These are phyloP conservation scores for Fusarium heterosporum DNA, from an alignment of 2,329 filamentous ascomycete genomes.

Conservation along the genomic window DNA sequence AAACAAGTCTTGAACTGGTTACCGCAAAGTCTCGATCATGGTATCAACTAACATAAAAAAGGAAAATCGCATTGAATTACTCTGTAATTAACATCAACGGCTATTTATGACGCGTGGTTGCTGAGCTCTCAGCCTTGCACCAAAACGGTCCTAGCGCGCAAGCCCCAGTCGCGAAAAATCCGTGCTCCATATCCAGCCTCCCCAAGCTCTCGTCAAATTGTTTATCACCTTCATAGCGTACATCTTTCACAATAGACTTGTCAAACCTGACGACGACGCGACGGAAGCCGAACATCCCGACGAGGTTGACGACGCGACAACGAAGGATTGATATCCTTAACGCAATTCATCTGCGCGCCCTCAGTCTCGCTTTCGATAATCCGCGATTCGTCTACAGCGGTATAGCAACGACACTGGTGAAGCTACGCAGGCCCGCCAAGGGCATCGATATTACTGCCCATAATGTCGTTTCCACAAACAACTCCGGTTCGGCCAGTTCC, in stretches of 20 bases:
- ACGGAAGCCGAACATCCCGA: slow-evolving; percentile 25
- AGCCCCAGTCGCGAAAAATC: slow-evolving; percentile 53
- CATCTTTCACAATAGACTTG: slow-evolving; percentile 37
- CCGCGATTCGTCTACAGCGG: slow-evolving; percentile 41
- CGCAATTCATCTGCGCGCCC: slow-evolving; percentile 30
- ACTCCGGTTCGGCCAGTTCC: slow-evolving; percentile 80
- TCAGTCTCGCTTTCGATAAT: slow-evolving; percentile 47
- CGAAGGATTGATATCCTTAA: slow-evolving; percentile 24
- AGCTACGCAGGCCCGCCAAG: slow-evolving; percentile 46
- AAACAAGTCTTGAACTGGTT: too few relatives aligned
- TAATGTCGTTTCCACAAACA: slow-evolving; percentile 66
- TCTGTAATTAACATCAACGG: neutral
- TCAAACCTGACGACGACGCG: slow-evolving; percentile 41
- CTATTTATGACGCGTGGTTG: slow-evolving; percentile 34
- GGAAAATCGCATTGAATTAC: neutral
- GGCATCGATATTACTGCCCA: slow-evolving; percentile 47
- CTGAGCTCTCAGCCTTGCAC: slow-evolving; percentile 50
- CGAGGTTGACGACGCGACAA: slow-evolving; percentile 29
- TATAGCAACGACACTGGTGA: slow-evolving; percentile 48
- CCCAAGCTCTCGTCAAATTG: slow-evolving; percentile 51
- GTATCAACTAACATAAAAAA: neutral
- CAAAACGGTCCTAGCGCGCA: slow-evolving; percentile 52
- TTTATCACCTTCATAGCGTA: slow-evolving; percentile 44
- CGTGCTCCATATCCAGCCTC: slow-evolving; percentile 52
- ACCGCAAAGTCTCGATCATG: neutral